Percentiles rank a stretch among this genome's conserved stretches.
These are phyloP conservation scores for Diaporthe vaccinii DNA, from an alignment of 2,329 filamentous ascomycete species.

Conservation along the genomic window DNA sequence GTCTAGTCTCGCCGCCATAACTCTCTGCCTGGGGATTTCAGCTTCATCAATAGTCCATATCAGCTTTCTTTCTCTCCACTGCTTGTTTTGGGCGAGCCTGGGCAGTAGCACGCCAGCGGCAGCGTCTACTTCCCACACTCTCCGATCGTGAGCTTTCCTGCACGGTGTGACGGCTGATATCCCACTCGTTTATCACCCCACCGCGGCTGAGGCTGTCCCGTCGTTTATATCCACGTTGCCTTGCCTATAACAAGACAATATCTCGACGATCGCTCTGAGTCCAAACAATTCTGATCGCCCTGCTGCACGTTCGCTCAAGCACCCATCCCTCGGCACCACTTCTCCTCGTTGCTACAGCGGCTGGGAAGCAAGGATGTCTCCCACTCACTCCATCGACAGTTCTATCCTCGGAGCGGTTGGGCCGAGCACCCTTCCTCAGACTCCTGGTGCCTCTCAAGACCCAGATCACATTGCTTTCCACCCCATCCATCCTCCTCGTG, in stretches of 20 bases:
- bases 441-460: slow-evolving; percentile 3
- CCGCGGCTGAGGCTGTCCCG: slow-evolving; percentile 12
- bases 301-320: slow-evolving; percentile 4
- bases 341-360: background rate
- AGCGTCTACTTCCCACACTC: slow-evolving; percentile 12
- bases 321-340: background rate
- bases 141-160: background rate
- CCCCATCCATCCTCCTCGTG: slow-evolving; percentile 20
- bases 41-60: slow-evolving; percentile 27
- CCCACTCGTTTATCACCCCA: slow-evolving; percentile 22
- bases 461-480: slow-evolving; percentile 17
- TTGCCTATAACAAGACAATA: slow-evolving; percentile 18
- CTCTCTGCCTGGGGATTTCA: slow-evolving; percentile 5
- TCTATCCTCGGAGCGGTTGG: slow-evolving; percentile 10
- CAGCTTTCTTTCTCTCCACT: slow-evolving; percentile 1
- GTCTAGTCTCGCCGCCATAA: slow-evolving; percentile 12
- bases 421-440: slow-evolving; percentile 6
- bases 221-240: slow-evolving; percentile 13
- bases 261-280: background rate
- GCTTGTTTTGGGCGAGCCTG: background rate
- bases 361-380: slow-evolving; percentile 24
- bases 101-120: slow-evolving; percentile 8
- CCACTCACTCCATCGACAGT: slow-evolving; percentile 24
- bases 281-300: background rate
- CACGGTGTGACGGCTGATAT: slow-evolving; percentile 5